Conservation (phyloP, 495 filamentous ascomycete species). For the Aspergillus olivimuriae region DNA sequence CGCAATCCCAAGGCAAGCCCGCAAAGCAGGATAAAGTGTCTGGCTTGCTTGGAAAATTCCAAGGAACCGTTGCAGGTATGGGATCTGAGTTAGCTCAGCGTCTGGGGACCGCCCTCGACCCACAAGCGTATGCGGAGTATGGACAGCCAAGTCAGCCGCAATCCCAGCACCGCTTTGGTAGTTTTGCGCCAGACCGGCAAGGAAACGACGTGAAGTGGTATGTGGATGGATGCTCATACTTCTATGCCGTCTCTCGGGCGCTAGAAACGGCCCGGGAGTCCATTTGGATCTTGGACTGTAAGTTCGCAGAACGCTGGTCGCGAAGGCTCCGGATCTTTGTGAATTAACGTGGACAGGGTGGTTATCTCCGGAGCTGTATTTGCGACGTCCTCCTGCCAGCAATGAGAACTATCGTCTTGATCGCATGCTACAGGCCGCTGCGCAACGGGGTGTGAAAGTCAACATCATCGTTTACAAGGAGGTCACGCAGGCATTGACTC, state of each 20-base stretch:
- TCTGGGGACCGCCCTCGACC: conserved; percentile 43
- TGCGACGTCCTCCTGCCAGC: conserved; percentile 75
- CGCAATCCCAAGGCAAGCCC: conserved; percentile 24
- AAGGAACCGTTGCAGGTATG: conserved; percentile 44
- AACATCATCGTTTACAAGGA: conserved; percentile 97
- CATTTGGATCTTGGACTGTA: conserved; percentile 90
- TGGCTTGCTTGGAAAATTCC: conserved; percentile 51
- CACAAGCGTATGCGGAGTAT: conserved; percentile 44
- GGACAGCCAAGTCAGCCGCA: conserved; percentile 31
- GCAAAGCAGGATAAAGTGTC: conserved; percentile 39
- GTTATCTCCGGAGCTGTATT: conserved; percentile 84
- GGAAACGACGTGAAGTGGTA: conserved; percentile 79
- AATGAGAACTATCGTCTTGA: conserved; percentile 86
- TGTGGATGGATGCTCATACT: conserved; percentile 88
- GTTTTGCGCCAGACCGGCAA: conserved; percentile 66
- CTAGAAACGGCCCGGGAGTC: conserved; percentile 76
- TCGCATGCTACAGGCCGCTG: conserved; percentile 80
- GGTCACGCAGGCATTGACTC: conserved; percentile 72
- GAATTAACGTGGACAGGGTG: conserved; percentile 50
- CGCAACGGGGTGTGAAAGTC: conserved; percentile 78
- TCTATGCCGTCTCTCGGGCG: conserved; percentile 81
- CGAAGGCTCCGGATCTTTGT: conserved; percentile 3
- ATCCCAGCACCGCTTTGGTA: conserved; percentile 64
- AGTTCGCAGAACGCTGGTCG: neutral
- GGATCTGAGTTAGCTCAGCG: conserved; percentile 45